Evolutionary conservation across 2,329 filamentous ascomycete species (phyloP).

Genomic region (Paecilomyces sp.): DNA sequence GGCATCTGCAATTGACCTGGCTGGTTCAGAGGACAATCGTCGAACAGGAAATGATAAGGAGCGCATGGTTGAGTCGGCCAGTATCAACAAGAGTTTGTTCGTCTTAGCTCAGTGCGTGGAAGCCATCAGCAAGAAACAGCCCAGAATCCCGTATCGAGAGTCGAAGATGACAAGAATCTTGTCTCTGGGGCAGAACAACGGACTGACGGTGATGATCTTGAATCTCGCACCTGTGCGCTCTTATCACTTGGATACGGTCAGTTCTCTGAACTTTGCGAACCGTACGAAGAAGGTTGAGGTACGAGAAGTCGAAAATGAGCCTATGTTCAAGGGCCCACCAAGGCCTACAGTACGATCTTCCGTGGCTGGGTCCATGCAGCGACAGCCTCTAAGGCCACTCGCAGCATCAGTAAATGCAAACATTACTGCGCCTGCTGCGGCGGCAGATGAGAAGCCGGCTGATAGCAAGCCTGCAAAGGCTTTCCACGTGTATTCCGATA

Average conservation of each 20-base stretch:
- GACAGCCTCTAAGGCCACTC: slow-evolving; percentile 74
- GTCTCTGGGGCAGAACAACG: slow-evolving; percentile 87
- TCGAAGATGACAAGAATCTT: slow-evolving; percentile 97
- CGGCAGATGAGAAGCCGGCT: slow-evolving; percentile 45
- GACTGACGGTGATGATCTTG: slow-evolving; percentile 92
- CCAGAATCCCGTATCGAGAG: slow-evolving; percentile 83
- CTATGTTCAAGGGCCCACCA: slow-evolving; percentile 72
- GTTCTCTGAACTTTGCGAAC: slow-evolving; percentile 90
- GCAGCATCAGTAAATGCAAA: slow-evolving; percentile 69
- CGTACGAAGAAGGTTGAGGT: slow-evolving; percentile 95
- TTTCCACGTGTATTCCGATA: slow-evolving; percentile 82
- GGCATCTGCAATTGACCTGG: slow-evolving; percentile 88
- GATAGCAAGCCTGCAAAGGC: slow-evolving; percentile 69
- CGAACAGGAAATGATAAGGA: slow-evolving; percentile 91
- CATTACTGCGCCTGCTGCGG: slow-evolving; percentile 46
- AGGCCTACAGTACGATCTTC: slow-evolving; percentile 41
- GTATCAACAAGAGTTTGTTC: slow-evolving; percentile 96
- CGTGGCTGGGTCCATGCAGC: slow-evolving; percentile 40
- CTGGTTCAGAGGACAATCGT: slow-evolving; percentile 91
- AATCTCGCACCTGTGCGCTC: slow-evolving; percentile 87
- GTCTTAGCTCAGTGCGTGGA: slow-evolving; percentile 93
- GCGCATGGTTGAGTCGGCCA: slow-evolving; percentile 85
- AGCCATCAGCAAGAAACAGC: slow-evolving; percentile 71
- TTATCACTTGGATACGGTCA: slow-evolving; percentile 89
- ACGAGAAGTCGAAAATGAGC: slow-evolving; percentile 90